Conservation (phyloP, 2,329 filamentous ascomycete species). For the Diaporthe velutina region DNA sequence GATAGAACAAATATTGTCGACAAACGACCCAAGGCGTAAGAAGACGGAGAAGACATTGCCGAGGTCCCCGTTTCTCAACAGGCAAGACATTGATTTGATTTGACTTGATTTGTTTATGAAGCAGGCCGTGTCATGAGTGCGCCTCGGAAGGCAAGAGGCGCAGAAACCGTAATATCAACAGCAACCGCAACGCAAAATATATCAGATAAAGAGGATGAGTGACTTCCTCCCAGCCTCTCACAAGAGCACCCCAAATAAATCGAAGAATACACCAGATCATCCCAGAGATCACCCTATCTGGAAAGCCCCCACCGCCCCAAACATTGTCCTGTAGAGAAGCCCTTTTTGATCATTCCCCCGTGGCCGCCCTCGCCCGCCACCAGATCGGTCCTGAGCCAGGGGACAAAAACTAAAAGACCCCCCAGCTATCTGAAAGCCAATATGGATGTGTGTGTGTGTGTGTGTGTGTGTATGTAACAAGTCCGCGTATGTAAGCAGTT, state of each 20-base stretch:
- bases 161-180: conserved; percentile 1
- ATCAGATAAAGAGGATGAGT: not conserved
- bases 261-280: conserved; percentile 3
- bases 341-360: not conserved
- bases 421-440: conserved; percentile 2
- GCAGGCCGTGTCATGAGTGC: conserved; percentile 28
- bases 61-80: not conserved
- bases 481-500: conserved; percentile 23
- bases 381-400: not conserved
- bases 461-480: conserved; percentile 23
- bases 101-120: conserved; percentile 12
- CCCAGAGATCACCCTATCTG: not conserved
- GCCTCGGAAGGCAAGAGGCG: not conserved
- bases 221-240: not conserved
- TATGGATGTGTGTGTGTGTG: conserved; percentile 16
- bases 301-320: not conserved
- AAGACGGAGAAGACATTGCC: not conserved
- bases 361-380: not conserved
- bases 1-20: not conserved
- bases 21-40: not conserved
- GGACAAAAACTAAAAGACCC: not conserved
- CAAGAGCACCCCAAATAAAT: not conserved
- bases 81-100: conserved; percentile 2
- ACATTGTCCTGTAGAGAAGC: not conserved
- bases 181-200: conserved; percentile 2